These are phyloP conservation scores for Eragrostis curvula DNA, from an alignment of 176 grass and related monocot species.

Conservation along the genomic window DNA sequence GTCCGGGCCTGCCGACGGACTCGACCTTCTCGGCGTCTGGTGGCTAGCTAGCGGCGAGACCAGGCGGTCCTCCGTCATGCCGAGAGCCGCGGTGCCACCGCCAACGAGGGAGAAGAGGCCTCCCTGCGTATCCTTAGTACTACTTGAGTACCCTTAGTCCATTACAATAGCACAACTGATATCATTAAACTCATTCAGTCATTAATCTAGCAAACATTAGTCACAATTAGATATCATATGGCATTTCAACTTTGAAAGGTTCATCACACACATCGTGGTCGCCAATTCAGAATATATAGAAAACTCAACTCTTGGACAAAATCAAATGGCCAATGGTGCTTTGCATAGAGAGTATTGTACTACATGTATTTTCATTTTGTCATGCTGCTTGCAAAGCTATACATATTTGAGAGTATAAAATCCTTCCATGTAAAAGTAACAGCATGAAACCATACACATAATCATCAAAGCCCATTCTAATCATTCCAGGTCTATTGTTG, in stretches of 20 bases:
- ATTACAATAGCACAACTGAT: too few relatives aligned
- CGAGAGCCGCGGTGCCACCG: too few relatives aligned
- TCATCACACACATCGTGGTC: not conserved
- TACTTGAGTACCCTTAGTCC: too few relatives aligned
- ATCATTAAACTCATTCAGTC: not conserved
- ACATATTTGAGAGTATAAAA: not conserved
- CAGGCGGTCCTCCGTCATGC: too few relatives aligned
- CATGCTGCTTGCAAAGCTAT: not conserved
- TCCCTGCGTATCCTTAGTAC: too few relatives aligned
- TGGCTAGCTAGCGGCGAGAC: too few relatives aligned
- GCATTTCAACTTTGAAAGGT: not conserved
- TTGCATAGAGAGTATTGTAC: not conserved
- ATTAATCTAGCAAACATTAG: too few relatives aligned
- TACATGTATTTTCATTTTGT: not conserved
- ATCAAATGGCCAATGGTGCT: not conserved
- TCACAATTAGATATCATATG: not conserved
- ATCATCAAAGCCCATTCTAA: not conserved
- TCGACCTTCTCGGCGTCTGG: too few relatives aligned
- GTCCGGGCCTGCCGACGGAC: too few relatives aligned
- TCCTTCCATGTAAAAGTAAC: not conserved
- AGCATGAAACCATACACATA: not conserved
- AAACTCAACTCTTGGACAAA: not conserved
- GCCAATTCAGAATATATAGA: not conserved
- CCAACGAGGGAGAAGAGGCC: too few relatives aligned
- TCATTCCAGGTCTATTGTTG: not conserved